phyloP scores from a whole-genome alignment of 179 eudicot genomes.

The Camellia oleifera region DNA sequence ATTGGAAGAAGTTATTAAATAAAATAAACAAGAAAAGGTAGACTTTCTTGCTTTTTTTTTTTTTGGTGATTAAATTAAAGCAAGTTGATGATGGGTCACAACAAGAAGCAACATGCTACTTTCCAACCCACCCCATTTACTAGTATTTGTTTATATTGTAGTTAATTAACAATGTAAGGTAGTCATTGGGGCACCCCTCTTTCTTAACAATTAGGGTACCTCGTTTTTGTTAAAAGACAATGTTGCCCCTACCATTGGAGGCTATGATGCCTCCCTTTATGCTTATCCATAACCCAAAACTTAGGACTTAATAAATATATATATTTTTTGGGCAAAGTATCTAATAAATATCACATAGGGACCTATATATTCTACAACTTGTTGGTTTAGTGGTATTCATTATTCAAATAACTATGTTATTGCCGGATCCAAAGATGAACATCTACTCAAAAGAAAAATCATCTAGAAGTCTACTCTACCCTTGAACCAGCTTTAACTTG shows the following conservation, averaged over 20 bases:
- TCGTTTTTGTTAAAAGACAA: background rate
- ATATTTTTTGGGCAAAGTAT: too few species aligned
- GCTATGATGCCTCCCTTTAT: background rate
- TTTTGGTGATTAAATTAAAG: background rate
- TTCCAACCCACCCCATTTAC: constrained; percentile 7
- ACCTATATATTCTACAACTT: too few species aligned
- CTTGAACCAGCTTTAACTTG: too few species aligned
- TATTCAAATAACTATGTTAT: too few species aligned
- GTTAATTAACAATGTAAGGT: background rate
- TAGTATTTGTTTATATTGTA: background rate
- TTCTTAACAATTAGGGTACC: background rate
- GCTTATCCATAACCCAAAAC: background rate
- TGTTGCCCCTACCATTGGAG: background rate
- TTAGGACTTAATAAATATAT: background rate
- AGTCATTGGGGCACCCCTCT: constrained; percentile 1
- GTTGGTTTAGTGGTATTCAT: too few species aligned
- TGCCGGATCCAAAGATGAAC: too few species aligned
- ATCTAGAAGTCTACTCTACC: too few species aligned
- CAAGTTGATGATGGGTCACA: background rate
- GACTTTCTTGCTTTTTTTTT: background rate
- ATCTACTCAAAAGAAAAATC: too few species aligned
- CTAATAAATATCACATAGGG: background rate
- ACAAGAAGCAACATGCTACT: constrained; percentile 6
- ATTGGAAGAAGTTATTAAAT: constrained; percentile 3
- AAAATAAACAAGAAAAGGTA: background rate